Evolutionary conservation across 176 grass and related monocot species (phyloP).

Genomic region (Ampelocalamus luodianensis): DNA sequence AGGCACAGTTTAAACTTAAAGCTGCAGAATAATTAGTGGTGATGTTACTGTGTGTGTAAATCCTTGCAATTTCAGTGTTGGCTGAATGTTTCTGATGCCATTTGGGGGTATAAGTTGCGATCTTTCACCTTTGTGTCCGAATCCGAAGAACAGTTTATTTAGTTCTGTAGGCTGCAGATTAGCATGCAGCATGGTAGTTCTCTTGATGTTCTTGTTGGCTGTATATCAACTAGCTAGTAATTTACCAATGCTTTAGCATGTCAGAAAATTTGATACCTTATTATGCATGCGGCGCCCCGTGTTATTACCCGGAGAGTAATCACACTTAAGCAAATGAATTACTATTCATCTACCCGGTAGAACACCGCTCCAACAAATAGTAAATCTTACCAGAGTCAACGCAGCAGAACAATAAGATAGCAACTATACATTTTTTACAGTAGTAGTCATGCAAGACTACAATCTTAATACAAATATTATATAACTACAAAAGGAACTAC

Average conservation of each 20-base stretch:
- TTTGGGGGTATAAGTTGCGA: background rate
- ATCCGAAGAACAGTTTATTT: slow-evolving; percentile 26
- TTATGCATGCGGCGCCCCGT: no score
- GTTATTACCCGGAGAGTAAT: no score
- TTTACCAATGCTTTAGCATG: background rate
- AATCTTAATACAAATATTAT: no score
- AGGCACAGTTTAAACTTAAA: background rate
- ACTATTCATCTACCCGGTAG: no score
- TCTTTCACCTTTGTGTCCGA: background rate
- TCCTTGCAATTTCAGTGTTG: background rate
- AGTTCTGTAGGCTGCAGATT: background rate
- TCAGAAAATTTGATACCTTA: background rate
- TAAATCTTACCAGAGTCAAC: no score
- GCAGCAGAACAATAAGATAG: no score
- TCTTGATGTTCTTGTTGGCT: background rate
- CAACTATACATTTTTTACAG: no score
- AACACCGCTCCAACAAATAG: no score
- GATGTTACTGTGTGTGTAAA: background rate
- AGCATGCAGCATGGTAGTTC: background rate
- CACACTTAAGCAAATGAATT: no score
- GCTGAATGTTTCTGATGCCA: background rate
- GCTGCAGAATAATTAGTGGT: background rate
- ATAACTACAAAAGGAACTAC: no score
- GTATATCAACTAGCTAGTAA: no score
- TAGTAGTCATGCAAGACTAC: no score